A percentile compares a stretch with the other conserved stretches of the same genome.
Evolutionary conservation across 164 flowering plant species (phyloP).

Genomic region (Stephania japonica): DNA sequence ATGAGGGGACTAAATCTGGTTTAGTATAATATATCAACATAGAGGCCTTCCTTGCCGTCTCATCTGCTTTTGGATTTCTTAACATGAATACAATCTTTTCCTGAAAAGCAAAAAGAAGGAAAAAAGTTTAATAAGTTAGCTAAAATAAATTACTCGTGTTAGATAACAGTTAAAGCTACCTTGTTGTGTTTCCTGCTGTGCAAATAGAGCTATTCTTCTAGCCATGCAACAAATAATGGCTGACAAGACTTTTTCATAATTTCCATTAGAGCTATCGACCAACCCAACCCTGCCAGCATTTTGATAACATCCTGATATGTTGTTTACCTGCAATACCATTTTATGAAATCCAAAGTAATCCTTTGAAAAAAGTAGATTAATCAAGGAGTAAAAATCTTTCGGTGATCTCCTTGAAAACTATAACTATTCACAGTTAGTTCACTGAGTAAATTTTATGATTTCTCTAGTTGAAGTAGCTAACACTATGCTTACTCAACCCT

Average conservation of each 20-base stretch:
- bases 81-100: constrained; percentile 33
- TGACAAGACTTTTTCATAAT: constrained; percentile 39
- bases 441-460: too few relatives aligned
- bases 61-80: constrained; percentile 49
- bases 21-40: too few relatives aligned
- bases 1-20: constrained; percentile 64
- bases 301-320: constrained; percentile 29
- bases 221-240: constrained; percentile 46
- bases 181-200: constrained; percentile 28
- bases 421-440: too few relatives aligned
- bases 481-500: too few relatives aligned
- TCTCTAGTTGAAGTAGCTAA: too few relatives aligned
- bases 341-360: too few relatives aligned
- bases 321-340: constrained; percentile 49
- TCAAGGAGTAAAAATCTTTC: too few relatives aligned
- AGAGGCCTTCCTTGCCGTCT: constrained; percentile 79
- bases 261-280: constrained; percentile 30
- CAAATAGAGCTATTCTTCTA: constrained; percentile 44
- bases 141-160: not conserved
- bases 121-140: constrained; percentile 6
- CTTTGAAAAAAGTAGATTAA: too few relatives aligned
- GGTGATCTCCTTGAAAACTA: too few relatives aligned
- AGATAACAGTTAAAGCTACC: constrained; percentile 29
- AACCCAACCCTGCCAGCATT: constrained; percentile 28
- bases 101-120: constrained; percentile 30